These are phyloP conservation scores for Globisporangium solare DNA, from an alignment of 352 stramenopile species.

Conservation along the genomic window DNA sequence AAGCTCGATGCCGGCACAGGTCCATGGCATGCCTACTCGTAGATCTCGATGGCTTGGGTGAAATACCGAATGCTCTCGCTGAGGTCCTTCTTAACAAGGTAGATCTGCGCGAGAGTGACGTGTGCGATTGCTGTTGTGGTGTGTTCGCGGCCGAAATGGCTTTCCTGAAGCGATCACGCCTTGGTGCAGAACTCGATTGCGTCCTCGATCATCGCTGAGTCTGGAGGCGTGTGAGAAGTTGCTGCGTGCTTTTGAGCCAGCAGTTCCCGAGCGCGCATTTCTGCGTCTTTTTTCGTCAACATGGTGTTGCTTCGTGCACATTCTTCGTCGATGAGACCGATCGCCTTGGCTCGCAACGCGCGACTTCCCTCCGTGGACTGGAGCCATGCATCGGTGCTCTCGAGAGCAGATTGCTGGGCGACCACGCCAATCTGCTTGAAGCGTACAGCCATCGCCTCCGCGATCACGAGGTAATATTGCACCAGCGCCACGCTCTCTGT, in stretches of 20 bases:
- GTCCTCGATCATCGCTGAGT: constrained; percentile 43
- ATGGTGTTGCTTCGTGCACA: constrained; percentile 12
- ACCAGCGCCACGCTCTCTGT: constrained; percentile 29
- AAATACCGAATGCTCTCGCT: constrained; percentile 40
- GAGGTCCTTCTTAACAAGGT: constrained; percentile 31
- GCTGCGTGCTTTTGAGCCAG: constrained; percentile 38
- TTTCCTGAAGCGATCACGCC: constrained; percentile 56
- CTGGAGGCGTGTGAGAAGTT: constrained; percentile 20
- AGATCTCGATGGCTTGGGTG: constrained; percentile 44
- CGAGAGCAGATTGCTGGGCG: constrained; percentile 39
- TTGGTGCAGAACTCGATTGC: constrained; percentile 63
- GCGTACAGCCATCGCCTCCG: constrained; percentile 45
- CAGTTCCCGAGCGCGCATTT: constrained; percentile 26
- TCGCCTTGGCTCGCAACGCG: constrained; percentile 31
- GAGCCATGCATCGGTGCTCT: constrained; percentile 46
- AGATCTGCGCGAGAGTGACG: constrained; percentile 48
- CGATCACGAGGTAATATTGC: constrained; percentile 46
- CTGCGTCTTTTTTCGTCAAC: constrained; percentile 51
- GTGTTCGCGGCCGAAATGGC: constrained; percentile 40
- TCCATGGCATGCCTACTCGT: constrained; percentile 49
- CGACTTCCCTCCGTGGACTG: constrained; percentile 41
- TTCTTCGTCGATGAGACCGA: constrained; percentile 32
- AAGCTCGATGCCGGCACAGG: constrained; percentile 49
- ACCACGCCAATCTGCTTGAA: constrained; percentile 46
- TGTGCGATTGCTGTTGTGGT: constrained; percentile 48